A percentile compares a stretch with the other conserved stretches of the same genome.
Conservation (phyloP, 306 rosid species). For the Pyrus bretschneideri region DNA sequence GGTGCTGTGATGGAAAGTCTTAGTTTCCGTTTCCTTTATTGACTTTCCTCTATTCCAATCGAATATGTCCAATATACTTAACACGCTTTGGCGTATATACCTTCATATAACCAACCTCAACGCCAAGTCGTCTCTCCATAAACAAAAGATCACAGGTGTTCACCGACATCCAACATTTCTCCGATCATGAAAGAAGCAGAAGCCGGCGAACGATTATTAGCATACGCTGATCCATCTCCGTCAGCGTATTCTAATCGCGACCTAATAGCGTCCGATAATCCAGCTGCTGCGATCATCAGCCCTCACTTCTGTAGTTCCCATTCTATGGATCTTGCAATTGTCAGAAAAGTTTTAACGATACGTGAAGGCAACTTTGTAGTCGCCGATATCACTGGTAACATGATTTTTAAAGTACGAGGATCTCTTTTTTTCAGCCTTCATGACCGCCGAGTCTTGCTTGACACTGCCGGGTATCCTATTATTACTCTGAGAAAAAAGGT, state of each 20-base stretch:
- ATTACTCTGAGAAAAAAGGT: conserved; percentile 36
- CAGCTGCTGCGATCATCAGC: conserved; percentile 21
- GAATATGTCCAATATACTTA: too few relatives aligned
- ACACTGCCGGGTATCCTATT: conserved; percentile 35
- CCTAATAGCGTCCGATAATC: neutral
- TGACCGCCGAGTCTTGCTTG: conserved; percentile 35
- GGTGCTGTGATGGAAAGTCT: too few relatives aligned
- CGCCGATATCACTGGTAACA: conserved; percentile 40
- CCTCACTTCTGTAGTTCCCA: conserved; percentile 36
- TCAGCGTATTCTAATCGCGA: neutral
- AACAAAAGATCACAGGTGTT: too few relatives aligned
- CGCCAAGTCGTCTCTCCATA: too few relatives aligned
- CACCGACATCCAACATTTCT: too few relatives aligned
- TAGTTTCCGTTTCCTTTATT: too few relatives aligned
- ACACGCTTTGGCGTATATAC: too few relatives aligned
- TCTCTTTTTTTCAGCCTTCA: conserved; percentile 13
- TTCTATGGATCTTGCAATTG: conserved; percentile 30
- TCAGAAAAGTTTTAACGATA: conserved; percentile 28
- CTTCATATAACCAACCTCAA: too few relatives aligned
- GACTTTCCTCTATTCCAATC: too few relatives aligned
- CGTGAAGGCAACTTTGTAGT: conserved; percentile 33
- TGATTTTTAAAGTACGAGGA: conserved; percentile 36
- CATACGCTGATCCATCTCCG: neutral
- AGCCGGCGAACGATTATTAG: too few relatives aligned
- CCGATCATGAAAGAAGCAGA: too few relatives aligned